Conservation (phyloP, 75 land plant species). For the Isoetes taiwanensis region DNA sequence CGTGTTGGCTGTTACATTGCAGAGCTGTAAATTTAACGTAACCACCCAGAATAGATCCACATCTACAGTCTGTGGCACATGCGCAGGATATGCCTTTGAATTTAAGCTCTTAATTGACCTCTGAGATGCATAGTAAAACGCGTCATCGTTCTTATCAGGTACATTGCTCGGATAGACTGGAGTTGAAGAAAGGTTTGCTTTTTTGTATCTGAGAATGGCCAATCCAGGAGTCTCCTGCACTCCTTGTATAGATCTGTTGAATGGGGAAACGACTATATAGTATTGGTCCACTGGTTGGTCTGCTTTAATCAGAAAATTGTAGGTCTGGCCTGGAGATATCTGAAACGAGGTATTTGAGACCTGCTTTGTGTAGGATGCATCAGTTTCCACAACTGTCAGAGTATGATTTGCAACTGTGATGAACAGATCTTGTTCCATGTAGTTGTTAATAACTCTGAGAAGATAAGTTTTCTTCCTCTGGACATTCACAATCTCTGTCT, state of each 20-base stretch:
- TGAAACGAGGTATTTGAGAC: conserved; percentile 29
- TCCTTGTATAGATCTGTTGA: too few species aligned
- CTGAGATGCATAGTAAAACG: too few species aligned
- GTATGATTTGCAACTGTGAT: conserved; percentile 33
- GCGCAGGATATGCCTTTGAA: neutral
- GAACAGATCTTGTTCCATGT: conserved; percentile 28
- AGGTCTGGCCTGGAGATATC: conserved; percentile 50
- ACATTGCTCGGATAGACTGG: too few species aligned
- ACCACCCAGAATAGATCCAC: conserved; percentile 27
- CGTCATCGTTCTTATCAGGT: neutral
- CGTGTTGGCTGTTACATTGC: too few species aligned
- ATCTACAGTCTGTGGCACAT: conserved; percentile 15
- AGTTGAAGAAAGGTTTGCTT: too few species aligned
- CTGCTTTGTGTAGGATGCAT: conserved; percentile 44
- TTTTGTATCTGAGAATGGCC: conserved; percentile 39
- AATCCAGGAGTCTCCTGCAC: too few species aligned
- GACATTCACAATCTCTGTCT: conserved; percentile 19
- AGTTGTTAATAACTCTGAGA: conserved; percentile 30
- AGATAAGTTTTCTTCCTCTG: conserved; percentile 27
- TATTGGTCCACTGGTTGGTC: conserved; percentile 27
- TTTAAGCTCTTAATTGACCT: conserved; percentile 21
- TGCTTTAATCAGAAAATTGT: conserved; percentile 32
- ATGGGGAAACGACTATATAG: conserved; percentile 38
- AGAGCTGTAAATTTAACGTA: conserved; percentile 17
- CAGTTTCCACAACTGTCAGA: conserved; percentile 43